Evolutionary conservation across 2,329 filamentous ascomycete species (phyloP).

Genomic region (Ramularia endophylla): DNA sequence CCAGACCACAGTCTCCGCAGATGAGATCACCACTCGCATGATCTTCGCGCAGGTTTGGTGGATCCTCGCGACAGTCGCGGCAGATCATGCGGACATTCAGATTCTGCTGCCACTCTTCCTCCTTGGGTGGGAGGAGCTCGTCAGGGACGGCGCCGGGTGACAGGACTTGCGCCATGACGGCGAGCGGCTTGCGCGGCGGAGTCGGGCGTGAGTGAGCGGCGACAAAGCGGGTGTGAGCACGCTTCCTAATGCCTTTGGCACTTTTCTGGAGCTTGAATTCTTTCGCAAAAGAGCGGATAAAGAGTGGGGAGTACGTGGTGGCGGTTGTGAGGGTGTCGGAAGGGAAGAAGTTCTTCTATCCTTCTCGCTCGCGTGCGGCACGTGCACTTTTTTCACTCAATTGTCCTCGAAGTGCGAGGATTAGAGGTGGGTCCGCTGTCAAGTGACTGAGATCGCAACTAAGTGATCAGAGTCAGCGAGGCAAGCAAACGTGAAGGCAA

Average conservation of each 20-base stretch:
- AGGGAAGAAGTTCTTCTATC: slow-evolving; percentile 2
- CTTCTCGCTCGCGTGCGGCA: not conserved
- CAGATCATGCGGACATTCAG: slow-evolving; percentile 82
- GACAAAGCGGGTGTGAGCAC: slow-evolving; percentile 34
- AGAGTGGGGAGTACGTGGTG: slow-evolving; percentile 61
- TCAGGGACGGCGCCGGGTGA: slow-evolving; percentile 42
- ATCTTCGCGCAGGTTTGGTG: slow-evolving; percentile 90
- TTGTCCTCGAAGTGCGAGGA: too few species aligned
- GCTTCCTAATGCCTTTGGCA: slow-evolving; percentile 40
- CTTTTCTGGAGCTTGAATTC: slow-evolving; percentile 42
- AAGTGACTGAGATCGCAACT: slow-evolving; percentile 17
- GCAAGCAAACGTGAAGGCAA: slow-evolving; percentile 3
- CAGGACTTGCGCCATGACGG: slow-evolving; percentile 32
- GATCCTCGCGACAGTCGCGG: slow-evolving; percentile 82
- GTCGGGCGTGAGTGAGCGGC: slow-evolving; percentile 18
- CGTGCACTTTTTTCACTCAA: too few species aligned
- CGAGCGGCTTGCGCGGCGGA: slow-evolving; percentile 25
- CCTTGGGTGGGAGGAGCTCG: slow-evolving; percentile 29
- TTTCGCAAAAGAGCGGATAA: slow-evolving; percentile 49
- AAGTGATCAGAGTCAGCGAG: slow-evolving; percentile 19
- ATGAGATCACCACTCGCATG: slow-evolving; percentile 90
- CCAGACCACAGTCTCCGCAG: slow-evolving; percentile 84
- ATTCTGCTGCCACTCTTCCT: slow-evolving; percentile 66
- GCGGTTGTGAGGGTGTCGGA: slow-evolving; percentile 21
- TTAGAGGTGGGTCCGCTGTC: too few species aligned